These are phyloP conservation scores for Ogataea paradorogensis DNA, from an alignment of 805 yeast species.

Conservation along the genomic window DNA sequence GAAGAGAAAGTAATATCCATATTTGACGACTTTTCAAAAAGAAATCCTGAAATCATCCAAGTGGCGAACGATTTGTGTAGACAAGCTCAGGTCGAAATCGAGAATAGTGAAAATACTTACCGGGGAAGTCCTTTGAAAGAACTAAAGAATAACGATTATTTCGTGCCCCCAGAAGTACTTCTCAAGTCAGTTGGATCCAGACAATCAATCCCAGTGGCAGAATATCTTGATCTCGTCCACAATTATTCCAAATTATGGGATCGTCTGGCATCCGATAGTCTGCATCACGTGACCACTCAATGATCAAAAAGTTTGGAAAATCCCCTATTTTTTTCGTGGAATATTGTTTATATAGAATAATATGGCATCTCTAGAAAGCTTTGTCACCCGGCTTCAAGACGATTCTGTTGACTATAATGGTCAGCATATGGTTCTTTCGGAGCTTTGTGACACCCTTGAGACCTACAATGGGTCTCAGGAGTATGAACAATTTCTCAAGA, in stretches of 20 bases:
- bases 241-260: conserved; percentile 16
- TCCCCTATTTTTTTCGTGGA: conserved; percentile 9
- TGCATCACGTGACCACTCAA: conserved; percentile 29
- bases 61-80: conserved; percentile 14
- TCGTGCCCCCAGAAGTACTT: conserved; percentile 18
- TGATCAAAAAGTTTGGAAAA: conserved; percentile 21
- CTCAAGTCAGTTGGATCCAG: conserved; percentile 14
- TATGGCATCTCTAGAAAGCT: conserved; percentile 55
- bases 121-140: conserved; percentile 14
- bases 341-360: conserved; percentile 11
- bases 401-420: conserved; percentile 54
- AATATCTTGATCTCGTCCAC: conserved; percentile 16
- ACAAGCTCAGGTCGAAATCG: conserved; percentile 13
- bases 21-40: conserved; percentile 13
- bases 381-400: conserved; percentile 58
- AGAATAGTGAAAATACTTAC: conserved; percentile 15
- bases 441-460: conserved; percentile 83
- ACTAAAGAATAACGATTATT: conserved; percentile 11
- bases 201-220: conserved; percentile 16
- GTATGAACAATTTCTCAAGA: conserved; percentile 70
- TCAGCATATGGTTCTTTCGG: conserved; percentile 70
- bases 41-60: conserved; percentile 13
- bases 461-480: conserved; percentile 78
- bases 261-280: not conserved
- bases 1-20: conserved; percentile 1